These are phyloP conservation scores for Physaria fendleri DNA, from an alignment of 345 rosid genomes.

Conservation along the genomic window DNA sequence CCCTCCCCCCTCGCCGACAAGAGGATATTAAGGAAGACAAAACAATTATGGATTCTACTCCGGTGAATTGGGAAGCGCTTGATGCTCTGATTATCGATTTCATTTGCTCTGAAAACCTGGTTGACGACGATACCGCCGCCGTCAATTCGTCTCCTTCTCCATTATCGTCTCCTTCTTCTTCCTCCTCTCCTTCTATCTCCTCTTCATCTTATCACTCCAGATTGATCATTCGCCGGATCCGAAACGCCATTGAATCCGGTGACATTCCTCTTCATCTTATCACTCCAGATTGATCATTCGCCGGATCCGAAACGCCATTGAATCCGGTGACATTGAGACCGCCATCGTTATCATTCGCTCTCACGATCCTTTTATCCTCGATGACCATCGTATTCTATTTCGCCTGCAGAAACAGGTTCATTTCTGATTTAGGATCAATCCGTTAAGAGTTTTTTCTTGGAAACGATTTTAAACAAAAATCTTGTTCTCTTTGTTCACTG, in stretches of 20 bases:
- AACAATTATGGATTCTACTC: slow-evolving; percentile 46
- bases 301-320: slow-evolving; percentile 65
- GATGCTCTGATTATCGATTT: slow-evolving; percentile 79
- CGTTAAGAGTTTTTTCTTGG: too few relatives aligned
- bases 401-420: slow-evolving; percentile 92
- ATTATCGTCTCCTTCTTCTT: slow-evolving; percentile 37
- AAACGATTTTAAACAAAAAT: neutral
- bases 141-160: slow-evolving; percentile 33
- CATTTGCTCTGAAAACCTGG: slow-evolving; percentile 72
- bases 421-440: too few relatives aligned
- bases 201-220: slow-evolving; percentile 67
- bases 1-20: neutral
- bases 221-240: slow-evolving; percentile 71
- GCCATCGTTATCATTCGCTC: slow-evolving; percentile 56
- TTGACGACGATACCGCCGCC: slow-evolving; percentile 35
- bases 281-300: slow-evolving; percentile 66
- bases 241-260: slow-evolving; percentile 64
- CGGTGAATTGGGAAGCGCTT: slow-evolving; percentile 89
- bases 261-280: slow-evolving; percentile 66
- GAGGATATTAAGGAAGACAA: neutral
- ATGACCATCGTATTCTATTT: slow-evolving; percentile 74
- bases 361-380: slow-evolving; percentile 69
- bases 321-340: slow-evolving; percentile 64
- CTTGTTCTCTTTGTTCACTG: neutral
- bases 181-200: slow-evolving; percentile 46